Percentiles rank a stretch among this genome's conserved stretches.
These are phyloP conservation scores for Blastobotrys indianensis DNA, from an alignment of 1,139 yeast genomes.

Conservation along the genomic window DNA sequence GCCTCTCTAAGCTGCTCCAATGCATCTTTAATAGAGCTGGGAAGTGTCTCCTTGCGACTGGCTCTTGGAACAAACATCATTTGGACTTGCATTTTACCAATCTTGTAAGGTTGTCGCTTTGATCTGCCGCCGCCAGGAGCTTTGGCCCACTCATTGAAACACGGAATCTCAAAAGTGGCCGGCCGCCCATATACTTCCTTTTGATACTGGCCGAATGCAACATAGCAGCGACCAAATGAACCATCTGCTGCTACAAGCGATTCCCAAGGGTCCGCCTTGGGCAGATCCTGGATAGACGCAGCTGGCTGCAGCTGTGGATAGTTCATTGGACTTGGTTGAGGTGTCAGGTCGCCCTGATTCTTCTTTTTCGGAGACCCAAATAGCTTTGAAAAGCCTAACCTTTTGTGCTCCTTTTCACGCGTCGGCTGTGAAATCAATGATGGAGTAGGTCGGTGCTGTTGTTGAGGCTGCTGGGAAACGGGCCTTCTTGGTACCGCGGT, in stretches of 20 bases:
- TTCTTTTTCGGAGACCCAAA: conserved; percentile 19
- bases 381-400: conserved; percentile 17
- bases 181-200: conserved; percentile 49
- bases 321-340: conserved; percentile 8
- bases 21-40: conserved; percentile 49
- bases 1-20: conserved; percentile 33
- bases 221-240: conserved; percentile 72
- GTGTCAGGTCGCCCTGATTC: conserved; percentile 3
- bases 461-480: conserved; percentile 15
- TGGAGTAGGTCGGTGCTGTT: conserved; percentile 14
- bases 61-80: conserved; percentile 64
- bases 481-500: conserved; percentile 31
- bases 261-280: conserved; percentile 21
- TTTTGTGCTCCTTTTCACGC: conserved; percentile 1
- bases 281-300: conserved; percentile 5
- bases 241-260: conserved; percentile 68
- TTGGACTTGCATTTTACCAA: conserved; percentile 60
- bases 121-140: conserved; percentile 28
- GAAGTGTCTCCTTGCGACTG: conserved; percentile 44
- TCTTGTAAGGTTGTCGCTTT: conserved; percentile 48
- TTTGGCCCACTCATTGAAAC: conserved; percentile 78
- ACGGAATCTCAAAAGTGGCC: conserved; percentile 48
- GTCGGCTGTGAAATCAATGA: conserved; percentile 8
- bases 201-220: conserved; percentile 58
- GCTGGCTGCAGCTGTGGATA: conserved; percentile 11